Evolutionary conservation across 2,329 filamentous ascomycete genomes (phyloP).

Genomic region (Trichophyton mentagrophytes): DNA sequence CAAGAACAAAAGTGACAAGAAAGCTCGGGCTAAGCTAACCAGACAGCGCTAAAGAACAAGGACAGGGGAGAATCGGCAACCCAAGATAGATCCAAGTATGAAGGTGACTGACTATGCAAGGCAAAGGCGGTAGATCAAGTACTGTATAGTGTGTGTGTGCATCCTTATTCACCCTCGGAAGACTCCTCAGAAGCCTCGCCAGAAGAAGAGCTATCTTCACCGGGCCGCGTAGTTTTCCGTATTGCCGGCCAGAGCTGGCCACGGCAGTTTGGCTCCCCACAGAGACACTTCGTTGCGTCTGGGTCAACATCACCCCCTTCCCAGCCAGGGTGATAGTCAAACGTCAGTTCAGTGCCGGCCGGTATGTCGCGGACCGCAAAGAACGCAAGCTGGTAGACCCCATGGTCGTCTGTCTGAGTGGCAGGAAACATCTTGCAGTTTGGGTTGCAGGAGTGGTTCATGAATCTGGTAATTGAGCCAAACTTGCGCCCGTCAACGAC

Average conservation of each 20-base stretch:
- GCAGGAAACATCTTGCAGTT: slow-evolving; percentile 36
- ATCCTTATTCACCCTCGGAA: background rate
- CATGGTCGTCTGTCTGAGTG: slow-evolving; percentile 27
- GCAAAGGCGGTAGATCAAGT: no score
- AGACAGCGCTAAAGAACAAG: no score
- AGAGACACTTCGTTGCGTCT: slow-evolving; percentile 31
- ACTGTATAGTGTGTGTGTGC: background rate
- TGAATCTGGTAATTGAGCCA: slow-evolving; percentile 33
- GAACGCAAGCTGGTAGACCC: slow-evolving; percentile 36
- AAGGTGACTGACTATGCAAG: no score
- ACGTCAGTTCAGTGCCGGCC: slow-evolving; percentile 33
- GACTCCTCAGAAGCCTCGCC: background rate
- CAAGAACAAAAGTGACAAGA: no score
- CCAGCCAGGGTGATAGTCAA: slow-evolving; percentile 33
- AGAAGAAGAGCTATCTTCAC: background rate
- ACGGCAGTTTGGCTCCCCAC: slow-evolving; percentile 33
- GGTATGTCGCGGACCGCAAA: slow-evolving; percentile 34
- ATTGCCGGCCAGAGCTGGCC: slow-evolving; percentile 30
- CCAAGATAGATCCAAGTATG: no score
- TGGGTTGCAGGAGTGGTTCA: slow-evolving; percentile 38
- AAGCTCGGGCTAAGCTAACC: no score
- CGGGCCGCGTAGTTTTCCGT: background rate
- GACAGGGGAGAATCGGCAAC: no score
- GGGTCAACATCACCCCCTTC: slow-evolving; percentile 20
- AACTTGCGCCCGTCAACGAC: slow-evolving; percentile 34